Evolutionary conservation across 2,329 filamentous ascomycete genomes (phyloP).

Genomic region (Pestalotiopsis sp.): DNA sequence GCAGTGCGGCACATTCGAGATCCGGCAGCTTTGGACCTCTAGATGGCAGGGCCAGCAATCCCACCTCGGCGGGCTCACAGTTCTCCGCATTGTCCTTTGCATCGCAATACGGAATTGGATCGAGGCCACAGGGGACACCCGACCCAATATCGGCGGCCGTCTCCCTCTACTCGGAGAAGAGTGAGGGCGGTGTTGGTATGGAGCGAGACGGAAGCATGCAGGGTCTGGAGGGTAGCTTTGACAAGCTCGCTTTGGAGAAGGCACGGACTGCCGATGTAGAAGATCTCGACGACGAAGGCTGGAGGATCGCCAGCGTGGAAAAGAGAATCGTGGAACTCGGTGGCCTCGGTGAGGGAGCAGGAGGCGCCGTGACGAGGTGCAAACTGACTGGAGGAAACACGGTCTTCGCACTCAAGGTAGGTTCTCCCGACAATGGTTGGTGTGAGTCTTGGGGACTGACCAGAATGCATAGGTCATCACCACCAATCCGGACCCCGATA

Average conservation of each 20-base stretch:
- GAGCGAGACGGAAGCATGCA: slow-evolving; percentile 82
- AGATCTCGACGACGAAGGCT: slow-evolving; percentile 91
- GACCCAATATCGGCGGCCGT: slow-evolving; percentile 90
- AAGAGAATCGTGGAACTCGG: slow-evolving; percentile 87
- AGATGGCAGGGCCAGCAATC: slow-evolving; percentile 77
- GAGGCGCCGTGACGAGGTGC: slow-evolving; percentile 91
- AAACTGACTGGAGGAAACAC: slow-evolving; percentile 90
- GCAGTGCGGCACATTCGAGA: slow-evolving; percentile 77
- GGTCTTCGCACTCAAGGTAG: slow-evolving; percentile 92
- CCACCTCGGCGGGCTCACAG: slow-evolving; percentile 84
- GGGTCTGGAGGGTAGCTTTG: slow-evolving; percentile 71
- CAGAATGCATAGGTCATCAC: slow-evolving; percentile 81
- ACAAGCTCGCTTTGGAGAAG: slow-evolving; percentile 80
- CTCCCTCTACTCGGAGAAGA: slow-evolving; percentile 80
- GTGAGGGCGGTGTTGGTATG: slow-evolving; percentile 76
- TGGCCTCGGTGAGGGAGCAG: slow-evolving; percentile 90
- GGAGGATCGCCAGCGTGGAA: slow-evolving; percentile 90
- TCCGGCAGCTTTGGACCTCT: slow-evolving; percentile 81
- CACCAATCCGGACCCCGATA: slow-evolving; percentile 94
- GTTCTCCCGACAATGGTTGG: slow-evolving; percentile 21
- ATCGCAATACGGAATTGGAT: slow-evolving; percentile 69
- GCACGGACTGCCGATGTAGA: slow-evolving; percentile 87
- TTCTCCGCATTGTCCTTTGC: slow-evolving; percentile 84
- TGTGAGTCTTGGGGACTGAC: background rate
- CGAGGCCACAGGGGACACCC: slow-evolving; percentile 68